Evolutionary conservation across 2,329 filamentous ascomycete species (phyloP), one percentile per base, ranked within the genome.

Genomic region (Neofusicoccum laricinum): DNA sequence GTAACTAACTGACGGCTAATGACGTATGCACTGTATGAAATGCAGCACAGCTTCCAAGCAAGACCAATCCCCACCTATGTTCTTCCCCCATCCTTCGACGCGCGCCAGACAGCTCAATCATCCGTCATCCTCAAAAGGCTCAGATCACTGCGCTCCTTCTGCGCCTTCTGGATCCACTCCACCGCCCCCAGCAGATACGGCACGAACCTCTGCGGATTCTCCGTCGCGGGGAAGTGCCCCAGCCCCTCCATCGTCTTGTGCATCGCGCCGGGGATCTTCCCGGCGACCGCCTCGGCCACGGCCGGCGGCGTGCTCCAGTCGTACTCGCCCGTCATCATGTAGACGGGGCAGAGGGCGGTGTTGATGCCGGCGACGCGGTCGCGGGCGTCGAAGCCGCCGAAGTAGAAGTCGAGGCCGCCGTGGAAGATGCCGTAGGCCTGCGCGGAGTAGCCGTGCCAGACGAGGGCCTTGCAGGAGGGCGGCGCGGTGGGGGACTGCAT

Each of bases 391-490:
- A 78, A 84, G 51, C 81, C 80, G 58, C 79, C 79, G 61, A 83
- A 83, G 73, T 82, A 83, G 70, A 83, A 83, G 69, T 83, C 80
- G 15, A 83, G 71, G 65, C 83, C 80, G 25, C 81, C 81, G 68
- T 83, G 81, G 74, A 84, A 83, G 55, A 83, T 81, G 1, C 80
- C 81, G 64, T 83, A 84, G 1, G 81, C 81, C 72, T 83, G 81
- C 0, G 76, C 76, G 5, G 76, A 80, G 69, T 83, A 83, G 11
- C 79, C 65, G 66, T 83, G 81, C 81, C 81, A 84, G 66, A 84
- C 77, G 34, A 84, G 75, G 63, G 81, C 76, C 57, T 80, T 81
- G 67, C 81, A 81, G 7, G 72, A 75, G 10, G 73, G 69, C 0
- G 81, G 81, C 11, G 80, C 76, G 3, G 78, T 80, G 0, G 80